Conservation (phyloP, 2,329 filamentous ascomycete species). For the Xylariomycetidae sp. region DNA sequence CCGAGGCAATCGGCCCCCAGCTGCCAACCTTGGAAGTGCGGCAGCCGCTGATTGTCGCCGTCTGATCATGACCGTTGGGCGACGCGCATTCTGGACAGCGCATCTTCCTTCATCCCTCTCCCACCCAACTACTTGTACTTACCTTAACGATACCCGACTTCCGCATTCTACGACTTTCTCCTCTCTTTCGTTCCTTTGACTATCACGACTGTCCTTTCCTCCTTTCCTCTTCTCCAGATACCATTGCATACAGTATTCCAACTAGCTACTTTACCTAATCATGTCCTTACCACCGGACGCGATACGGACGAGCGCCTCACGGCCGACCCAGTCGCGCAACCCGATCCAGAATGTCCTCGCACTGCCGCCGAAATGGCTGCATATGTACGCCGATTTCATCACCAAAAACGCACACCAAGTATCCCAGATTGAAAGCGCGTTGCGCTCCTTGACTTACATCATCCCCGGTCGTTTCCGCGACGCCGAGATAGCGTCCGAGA, state of each 20-base stretch:
- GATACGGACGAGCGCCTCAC: slow-evolving; percentile 14
- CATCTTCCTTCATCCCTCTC: neutral
- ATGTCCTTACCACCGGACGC: slow-evolving; percentile 18
- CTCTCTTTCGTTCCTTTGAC: slow-evolving; percentile 2
- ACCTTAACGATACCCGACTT: too few species aligned
- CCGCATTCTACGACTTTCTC: neutral
- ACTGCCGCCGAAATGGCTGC: slow-evolving; percentile 59
- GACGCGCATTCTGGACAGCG: slow-evolving; percentile 6
- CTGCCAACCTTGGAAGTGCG: too few species aligned
- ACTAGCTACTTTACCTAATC: neutral
- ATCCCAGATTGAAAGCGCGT: slow-evolving; percentile 87
- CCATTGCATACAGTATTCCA: neutral
- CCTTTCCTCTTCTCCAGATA: neutral
- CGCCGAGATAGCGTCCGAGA: slow-evolving; percentile 91
- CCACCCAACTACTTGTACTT: too few species aligned
- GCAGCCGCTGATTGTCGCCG: too few species aligned
- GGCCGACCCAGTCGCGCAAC: slow-evolving; percentile 16
- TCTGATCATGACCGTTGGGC: slow-evolving; percentile 1
- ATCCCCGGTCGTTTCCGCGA: slow-evolving; percentile 88
- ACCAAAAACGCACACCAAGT: slow-evolving; percentile 91
- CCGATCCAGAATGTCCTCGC: slow-evolving; percentile 42
- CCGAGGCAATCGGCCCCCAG: too few species aligned
- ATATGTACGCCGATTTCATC: slow-evolving; percentile 82
- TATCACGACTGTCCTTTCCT: neutral
- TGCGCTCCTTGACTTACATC: slow-evolving; percentile 91